Base-by-base conservation (phyloP, 495 filamentous ascomycete genomes). In the Neurospora sp. region DNA sequence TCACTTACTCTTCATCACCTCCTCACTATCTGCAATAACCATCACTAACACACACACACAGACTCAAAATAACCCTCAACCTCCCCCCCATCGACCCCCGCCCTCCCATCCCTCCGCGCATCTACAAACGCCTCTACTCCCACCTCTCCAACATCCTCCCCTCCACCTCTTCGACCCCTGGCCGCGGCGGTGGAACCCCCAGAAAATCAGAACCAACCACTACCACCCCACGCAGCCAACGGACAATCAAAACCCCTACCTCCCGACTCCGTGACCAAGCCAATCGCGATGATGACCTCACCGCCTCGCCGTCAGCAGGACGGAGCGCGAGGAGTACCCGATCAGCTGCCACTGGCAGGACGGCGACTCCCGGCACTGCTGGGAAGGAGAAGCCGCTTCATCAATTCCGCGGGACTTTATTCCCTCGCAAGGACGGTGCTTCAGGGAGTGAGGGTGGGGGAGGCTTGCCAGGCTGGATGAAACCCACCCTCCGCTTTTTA, bases 71-170 rank as follows among this genome's bases (percentile, higher is more conserved):
- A 76, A 79, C 87, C n/a, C 87, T 99, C 75, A 90, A 94, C 80
- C 90, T 99, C 41, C 95, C 95, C 8, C 88, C 89, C 3, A 91
- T 97, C 46, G 87, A 92, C 72, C 90, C 93, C 14, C 90, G 89
- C 20, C 93, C 96, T 7, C 96, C 96, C 18, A 92, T 94, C 75
- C 90, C 90, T 44, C 94, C 94, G 11, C 88, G 89, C 76, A 86
- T 91, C 39, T 99, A 98, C 83, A 92, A 92, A 77, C 93, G 92
- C 77, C 87, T 99, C 49, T 94, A 94, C 82, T 82, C 84, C 49
- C 93, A 93, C 79, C 90, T 99, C 69, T 90, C 95, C 72, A 89
- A 88, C 69, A 90, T 90, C 31, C 85, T 98, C 8, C 85, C 89
- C 5, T 75, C 82, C 9, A 78, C 79, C 7, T 77, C 82, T 20